Percentiles rank a stretch among this genome's conserved stretches.
Conservation (phyloP, 495 filamentous ascomycete genomes). For the Penicillium verhagenii region DNA sequence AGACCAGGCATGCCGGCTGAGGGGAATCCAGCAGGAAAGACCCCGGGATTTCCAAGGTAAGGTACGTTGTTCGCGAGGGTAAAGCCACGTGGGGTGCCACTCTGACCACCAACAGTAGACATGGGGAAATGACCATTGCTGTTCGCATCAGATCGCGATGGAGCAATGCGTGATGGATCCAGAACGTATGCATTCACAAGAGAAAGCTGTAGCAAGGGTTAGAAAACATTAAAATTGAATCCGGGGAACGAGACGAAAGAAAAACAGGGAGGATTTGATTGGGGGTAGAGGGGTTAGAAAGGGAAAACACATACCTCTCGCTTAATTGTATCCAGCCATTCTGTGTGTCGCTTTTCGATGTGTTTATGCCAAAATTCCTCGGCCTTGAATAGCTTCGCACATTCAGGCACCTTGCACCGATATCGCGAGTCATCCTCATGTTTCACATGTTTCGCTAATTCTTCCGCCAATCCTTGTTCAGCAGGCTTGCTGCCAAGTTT, state of each 20-base stretch:
- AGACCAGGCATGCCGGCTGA: conserved; percentile 46
- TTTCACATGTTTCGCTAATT: conserved; percentile 83
- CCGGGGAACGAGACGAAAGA: neutral
- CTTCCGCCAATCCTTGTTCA: conserved; percentile 83
- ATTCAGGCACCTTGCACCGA: conserved; percentile 93
- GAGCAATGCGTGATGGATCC: conserved; percentile 89
- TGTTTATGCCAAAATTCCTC: conserved; percentile 97
- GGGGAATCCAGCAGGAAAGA: conserved; percentile 32
- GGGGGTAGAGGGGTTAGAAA: neutral
- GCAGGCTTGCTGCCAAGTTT: conserved; percentile 89
- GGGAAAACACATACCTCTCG: conserved; percentile 66
- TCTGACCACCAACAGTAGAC: conserved; percentile 63
- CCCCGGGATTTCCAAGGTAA: conserved; percentile 36
- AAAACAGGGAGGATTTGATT: neutral
- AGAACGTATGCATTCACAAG: conserved; percentile 92
- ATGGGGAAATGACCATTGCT: conserved; percentile 94
- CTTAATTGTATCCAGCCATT: conserved; percentile 80
- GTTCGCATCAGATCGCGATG: conserved; percentile 91
- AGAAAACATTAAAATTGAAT: conserved; percentile 1
- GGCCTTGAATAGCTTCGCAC: conserved; percentile 95
- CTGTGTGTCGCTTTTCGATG: conserved; percentile 89
- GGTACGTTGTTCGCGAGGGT: conserved; percentile 74
- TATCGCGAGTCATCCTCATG: conserved; percentile 96
- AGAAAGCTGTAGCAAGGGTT: conserved; percentile 56
- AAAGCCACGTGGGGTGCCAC: conserved; percentile 92